Percentiles rank a stretch among this genome's conserved stretches.
These are phyloP conservation scores for Acanthamoeba triangularis DNA, from an alignment of 208 protist genomes.

Conservation along the genomic window DNA sequence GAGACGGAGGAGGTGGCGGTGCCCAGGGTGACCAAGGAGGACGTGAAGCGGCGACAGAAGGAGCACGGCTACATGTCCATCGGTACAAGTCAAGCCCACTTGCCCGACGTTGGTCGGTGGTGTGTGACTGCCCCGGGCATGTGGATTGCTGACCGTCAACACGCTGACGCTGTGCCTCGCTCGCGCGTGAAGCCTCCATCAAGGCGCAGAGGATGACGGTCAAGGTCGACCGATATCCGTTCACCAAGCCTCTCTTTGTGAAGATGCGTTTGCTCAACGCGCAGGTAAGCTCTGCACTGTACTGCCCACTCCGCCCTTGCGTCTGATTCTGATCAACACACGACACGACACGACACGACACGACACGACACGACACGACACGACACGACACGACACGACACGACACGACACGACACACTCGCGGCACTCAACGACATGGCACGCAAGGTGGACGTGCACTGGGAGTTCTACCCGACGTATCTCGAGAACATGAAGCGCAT, in stretches of 20 bases:
- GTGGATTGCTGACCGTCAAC: neutral
- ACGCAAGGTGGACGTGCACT: conserved; percentile 1
- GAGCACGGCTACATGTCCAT: conserved; percentile 53
- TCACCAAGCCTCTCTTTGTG: conserved; percentile 19
- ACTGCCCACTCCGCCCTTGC: neutral
- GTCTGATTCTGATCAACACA: neutral
- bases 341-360: neutral
- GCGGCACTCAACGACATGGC: neutral
- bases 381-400: neutral
- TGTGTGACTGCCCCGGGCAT: neutral
- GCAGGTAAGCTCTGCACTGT: conserved; percentile 7
- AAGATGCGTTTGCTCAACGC: conserved; percentile 38
- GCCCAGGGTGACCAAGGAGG: neutral
- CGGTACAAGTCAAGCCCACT: neutral
- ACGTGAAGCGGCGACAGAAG: conserved; percentile 2
- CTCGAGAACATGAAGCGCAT: conserved; percentile 52
- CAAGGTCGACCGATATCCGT: conserved; percentile 19
- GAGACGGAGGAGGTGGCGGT: conserved; percentile 8
- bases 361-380: neutral
- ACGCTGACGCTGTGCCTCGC: neutral
- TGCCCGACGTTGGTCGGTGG: neutral
- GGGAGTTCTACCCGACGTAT: conserved; percentile 29
- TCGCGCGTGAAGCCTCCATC: neutral
- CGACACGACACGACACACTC: neutral
- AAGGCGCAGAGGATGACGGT: conserved; percentile 55